Evolutionary conservation across 2,329 filamentous ascomycete genomes (phyloP).

Genomic region (Thermoascus crustaceus): DNA sequence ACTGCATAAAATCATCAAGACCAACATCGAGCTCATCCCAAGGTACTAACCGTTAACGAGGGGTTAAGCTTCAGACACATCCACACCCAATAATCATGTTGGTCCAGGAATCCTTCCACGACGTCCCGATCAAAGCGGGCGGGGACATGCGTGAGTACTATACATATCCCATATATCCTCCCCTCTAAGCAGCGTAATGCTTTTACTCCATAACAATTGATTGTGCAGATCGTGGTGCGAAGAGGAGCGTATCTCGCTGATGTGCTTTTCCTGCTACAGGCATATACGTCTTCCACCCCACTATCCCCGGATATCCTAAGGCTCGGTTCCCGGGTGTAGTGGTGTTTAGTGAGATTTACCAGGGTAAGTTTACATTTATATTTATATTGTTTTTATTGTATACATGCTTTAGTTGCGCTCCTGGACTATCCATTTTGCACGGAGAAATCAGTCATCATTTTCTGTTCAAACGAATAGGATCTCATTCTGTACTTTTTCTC

Average conservation of each 20-base stretch:
- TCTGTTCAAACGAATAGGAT: no score
- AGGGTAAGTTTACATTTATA: conserved; percentile 60
- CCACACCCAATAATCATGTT: conserved; percentile 44
- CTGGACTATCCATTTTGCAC: no score
- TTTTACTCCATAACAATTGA: conserved; percentile 6
- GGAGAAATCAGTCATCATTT: no score
- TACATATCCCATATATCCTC: conserved; percentile 3
- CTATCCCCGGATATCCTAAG: conserved; percentile 74
- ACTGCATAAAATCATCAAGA: no score
- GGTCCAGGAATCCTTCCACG: conserved; percentile 50
- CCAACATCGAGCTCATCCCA: no score
- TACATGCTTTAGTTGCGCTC: no score
- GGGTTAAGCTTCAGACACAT: no score
- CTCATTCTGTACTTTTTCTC: no score
- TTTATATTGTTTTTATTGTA: no score
- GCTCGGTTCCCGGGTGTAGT: conserved; percentile 84
- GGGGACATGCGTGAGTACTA: conserved; percentile 49
- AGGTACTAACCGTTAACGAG: no score
- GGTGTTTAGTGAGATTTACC: conserved; percentile 90
- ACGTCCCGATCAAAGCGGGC: conserved; percentile 52
- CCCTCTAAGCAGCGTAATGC: neutral
- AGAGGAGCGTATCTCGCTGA: no score
- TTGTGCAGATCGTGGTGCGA: no score
- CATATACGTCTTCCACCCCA: conserved; percentile 82
- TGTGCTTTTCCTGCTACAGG: conserved; percentile 43